These are phyloP conservation scores for Trapa incisa DNA, from an alignment of 345 rosid species.

Conservation along the genomic window DNA sequence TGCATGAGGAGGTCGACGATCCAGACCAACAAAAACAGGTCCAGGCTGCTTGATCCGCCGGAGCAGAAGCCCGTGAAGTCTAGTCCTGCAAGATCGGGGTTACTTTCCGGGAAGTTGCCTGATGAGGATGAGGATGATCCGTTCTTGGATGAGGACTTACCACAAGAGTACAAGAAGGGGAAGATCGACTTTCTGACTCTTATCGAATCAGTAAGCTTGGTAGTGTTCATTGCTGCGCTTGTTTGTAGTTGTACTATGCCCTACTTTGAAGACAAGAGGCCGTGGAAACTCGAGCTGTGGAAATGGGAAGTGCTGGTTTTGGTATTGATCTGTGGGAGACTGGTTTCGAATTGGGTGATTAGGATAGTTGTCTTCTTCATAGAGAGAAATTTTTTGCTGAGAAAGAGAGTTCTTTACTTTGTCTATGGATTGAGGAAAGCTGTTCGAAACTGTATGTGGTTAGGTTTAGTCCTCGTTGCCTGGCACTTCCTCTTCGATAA, in stretches of 20 bases:
- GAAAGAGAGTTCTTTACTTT: slow-evolving; percentile 57
- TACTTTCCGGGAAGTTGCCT: slow-evolving; percentile 8
- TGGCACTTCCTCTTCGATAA: slow-evolving; percentile 54
- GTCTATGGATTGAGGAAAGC: slow-evolving; percentile 54
- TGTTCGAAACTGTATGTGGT: slow-evolving; percentile 58
- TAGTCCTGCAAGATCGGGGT: neutral
- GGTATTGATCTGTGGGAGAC: slow-evolving; percentile 55
- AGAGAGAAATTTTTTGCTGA: slow-evolving; percentile 52
- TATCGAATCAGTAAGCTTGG: slow-evolving; percentile 47
- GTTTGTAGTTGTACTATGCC: slow-evolving; percentile 30
- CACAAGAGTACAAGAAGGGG: slow-evolving; percentile 33
- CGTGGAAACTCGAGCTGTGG: slow-evolving; percentile 45
- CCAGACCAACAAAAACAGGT: slow-evolving; percentile 17
- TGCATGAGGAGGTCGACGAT: slow-evolving; percentile 15
- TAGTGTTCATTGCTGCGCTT: slow-evolving; percentile 27
- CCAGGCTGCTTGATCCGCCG: slow-evolving; percentile 31
- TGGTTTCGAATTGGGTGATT: slow-evolving; percentile 58
- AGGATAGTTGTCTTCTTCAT: slow-evolving; percentile 42
- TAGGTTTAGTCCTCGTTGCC: slow-evolving; percentile 49
- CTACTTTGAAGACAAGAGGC: slow-evolving; percentile 14
- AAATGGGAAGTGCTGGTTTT: slow-evolving; percentile 59
- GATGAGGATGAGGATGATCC: slow-evolving; percentile 55
- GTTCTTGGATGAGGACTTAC: slow-evolving; percentile 43
- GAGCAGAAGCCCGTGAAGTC: slow-evolving; percentile 14
- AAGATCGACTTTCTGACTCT: slow-evolving; percentile 21